Evolutionary conservation across 2,329 filamentous ascomycete species (phyloP).

Genomic region (Blastomyces parvus): DNA sequence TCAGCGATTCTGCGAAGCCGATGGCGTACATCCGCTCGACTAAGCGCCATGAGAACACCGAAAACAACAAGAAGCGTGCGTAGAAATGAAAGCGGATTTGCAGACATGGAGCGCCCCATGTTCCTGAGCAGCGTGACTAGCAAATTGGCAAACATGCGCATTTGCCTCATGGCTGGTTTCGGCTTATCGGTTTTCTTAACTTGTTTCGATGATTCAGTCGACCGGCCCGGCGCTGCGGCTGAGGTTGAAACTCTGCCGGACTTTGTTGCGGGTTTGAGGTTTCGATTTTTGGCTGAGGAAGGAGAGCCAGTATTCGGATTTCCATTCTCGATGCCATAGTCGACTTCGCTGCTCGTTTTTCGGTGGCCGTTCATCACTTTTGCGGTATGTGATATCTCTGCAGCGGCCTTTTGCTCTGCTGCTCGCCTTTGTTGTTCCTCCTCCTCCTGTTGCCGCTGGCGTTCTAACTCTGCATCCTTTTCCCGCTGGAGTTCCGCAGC

Average conservation of each 20-base stretch:
- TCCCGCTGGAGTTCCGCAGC: constrained; percentile 55
- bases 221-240: constrained; percentile 20
- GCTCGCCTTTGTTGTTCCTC: constrained; percentile 29
- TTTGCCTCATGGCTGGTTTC: constrained; percentile 28
- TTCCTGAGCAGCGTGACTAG: constrained; percentile 43
- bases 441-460: constrained; percentile 32
- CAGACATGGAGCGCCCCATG: constrained; percentile 43
- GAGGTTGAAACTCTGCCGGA: constrained; percentile 20
- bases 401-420: constrained; percentile 23
- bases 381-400: constrained; percentile 30
- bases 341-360: constrained; percentile 55
- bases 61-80: constrained; percentile 68
- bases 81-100: constrained; percentile 47
- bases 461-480: constrained; percentile 46
- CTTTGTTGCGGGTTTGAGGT: constrained; percentile 23
- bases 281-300: constrained; percentile 16
- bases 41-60: constrained; percentile 66
- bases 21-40: constrained; percentile 64
- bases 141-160: constrained; percentile 36
- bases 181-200: constrained; percentile 31
- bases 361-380: constrained; percentile 25
- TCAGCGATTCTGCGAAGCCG: constrained; percentile 60
- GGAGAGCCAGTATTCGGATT: constrained; percentile 28
- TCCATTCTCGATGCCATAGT: constrained; percentile 58
- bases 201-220: constrained; percentile 26